These are phyloP conservation scores for Xenoacremonium recifei DNA, from an alignment of 2,329 filamentous ascomycete species.

Conservation along the genomic window DNA sequence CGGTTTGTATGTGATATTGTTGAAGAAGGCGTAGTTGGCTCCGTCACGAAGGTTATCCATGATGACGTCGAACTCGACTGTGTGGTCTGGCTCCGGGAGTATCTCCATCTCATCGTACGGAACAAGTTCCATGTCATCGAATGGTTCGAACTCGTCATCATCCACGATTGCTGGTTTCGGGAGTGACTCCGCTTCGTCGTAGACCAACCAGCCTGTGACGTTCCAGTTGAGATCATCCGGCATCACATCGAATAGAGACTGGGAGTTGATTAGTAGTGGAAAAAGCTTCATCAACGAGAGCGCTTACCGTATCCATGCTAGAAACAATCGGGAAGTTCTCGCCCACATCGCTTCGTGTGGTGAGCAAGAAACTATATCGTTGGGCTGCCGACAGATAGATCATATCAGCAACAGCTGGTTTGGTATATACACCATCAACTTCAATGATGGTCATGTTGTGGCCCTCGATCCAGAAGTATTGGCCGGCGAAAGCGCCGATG, in stretches of 20 bases:
- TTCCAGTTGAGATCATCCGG: conserved; percentile 68
- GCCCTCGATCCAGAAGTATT: conserved; percentile 66
- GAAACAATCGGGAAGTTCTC: conserved; percentile 67
- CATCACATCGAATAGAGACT: conserved; percentile 64
- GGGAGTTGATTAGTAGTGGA: conserved; percentile 8
- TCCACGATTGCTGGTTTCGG: conserved; percentile 55
- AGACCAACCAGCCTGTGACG: conserved; percentile 63
- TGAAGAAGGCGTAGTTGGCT: conserved; percentile 64
- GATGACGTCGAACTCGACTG: conserved; percentile 62
- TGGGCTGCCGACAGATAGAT: conserved; percentile 69
- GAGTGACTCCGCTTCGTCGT: conserved; percentile 45
- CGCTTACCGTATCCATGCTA: conserved; percentile 65
- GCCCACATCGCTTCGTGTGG: conserved; percentile 56
- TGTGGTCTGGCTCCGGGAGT: conserved; percentile 60
- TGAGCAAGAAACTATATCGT: conserved; percentile 61
- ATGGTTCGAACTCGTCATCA: conserved; percentile 62
- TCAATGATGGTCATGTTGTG: conserved; percentile 69
- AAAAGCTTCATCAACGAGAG: neutral
- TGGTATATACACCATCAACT: conserved; percentile 69
- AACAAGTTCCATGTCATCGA: conserved; percentile 72
- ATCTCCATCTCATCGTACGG: conserved; percentile 65
- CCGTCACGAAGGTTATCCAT: conserved; percentile 63
- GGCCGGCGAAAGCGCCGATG: conserved; percentile 67
- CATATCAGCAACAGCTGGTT: conserved; percentile 56
- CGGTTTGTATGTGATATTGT: conserved; percentile 71